Percentiles rank a stretch among this genome's conserved stretches.
Evolutionary conservation across 2,329 filamentous ascomycete genomes (phyloP).

Genomic region (Ophiostoma piceae): DNA sequence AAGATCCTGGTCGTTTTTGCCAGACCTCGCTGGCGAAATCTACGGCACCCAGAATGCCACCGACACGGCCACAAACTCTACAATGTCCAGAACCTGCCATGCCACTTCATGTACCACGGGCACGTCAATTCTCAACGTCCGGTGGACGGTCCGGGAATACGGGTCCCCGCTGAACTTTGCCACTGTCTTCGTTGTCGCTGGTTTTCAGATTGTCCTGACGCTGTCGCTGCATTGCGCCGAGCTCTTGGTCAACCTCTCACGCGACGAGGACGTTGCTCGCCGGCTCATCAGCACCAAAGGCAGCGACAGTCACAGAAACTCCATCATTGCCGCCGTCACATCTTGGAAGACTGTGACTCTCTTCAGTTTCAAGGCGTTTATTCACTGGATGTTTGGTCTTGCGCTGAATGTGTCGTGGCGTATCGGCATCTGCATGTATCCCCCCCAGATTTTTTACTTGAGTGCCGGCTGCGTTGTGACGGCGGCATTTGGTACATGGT

Average conservation of each 20-base stretch:
- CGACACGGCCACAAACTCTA: slow-evolving; percentile 30
- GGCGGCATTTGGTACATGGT: slow-evolving; percentile 17
- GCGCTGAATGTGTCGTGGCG: slow-evolving; percentile 31
- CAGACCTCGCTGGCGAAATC: slow-evolving; percentile 27
- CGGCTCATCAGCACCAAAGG: slow-evolving; percentile 29
- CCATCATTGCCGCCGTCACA: slow-evolving; percentile 30
- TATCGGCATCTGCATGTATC: slow-evolving; percentile 33
- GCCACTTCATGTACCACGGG: slow-evolving; percentile 30
- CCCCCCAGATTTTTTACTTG: slow-evolving; percentile 34
- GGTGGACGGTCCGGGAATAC: slow-evolving; percentile 18
- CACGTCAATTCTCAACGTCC: slow-evolving; percentile 31
- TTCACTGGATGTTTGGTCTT: slow-evolving; percentile 35
- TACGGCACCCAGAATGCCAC: slow-evolving; percentile 29
- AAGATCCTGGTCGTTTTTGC: not conserved
- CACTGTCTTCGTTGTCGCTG: slow-evolving; percentile 31
- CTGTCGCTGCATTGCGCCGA: slow-evolving; percentile 31
- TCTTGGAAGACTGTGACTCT: slow-evolving; percentile 32
- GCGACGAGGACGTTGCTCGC: slow-evolving; percentile 32
- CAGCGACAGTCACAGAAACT: slow-evolving; percentile 31
- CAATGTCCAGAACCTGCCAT: slow-evolving; percentile 22
- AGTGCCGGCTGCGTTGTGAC: slow-evolving; percentile 27
- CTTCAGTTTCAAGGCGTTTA: slow-evolving; percentile 32
- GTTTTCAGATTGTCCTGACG: slow-evolving; percentile 31
- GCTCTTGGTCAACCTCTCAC: slow-evolving; percentile 30
- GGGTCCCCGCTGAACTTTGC: not conserved